Evolutionary conservation across 148 eudicot species (phyloP).

Genomic region (Rhododendron griersonianum): DNA sequence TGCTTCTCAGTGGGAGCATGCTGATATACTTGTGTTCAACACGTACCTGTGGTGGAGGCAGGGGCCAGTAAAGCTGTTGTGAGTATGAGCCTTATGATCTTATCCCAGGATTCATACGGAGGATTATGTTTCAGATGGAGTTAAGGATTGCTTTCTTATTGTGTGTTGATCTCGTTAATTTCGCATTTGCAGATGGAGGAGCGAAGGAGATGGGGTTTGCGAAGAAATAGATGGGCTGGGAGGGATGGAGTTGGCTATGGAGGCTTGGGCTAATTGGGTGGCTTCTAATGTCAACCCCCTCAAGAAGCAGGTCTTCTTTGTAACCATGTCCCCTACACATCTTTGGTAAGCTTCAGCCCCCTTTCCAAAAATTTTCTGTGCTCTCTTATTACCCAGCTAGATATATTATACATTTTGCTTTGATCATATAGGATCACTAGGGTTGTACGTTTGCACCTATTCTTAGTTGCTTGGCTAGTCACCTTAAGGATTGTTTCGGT

Average conservation of each 20-base stretch:
- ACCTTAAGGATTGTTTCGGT: not conserved
- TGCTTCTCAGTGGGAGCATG: conserved; percentile 69
- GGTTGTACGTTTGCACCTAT: not conserved
- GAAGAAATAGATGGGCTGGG: conserved; percentile 69
- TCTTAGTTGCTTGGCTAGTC: not conserved
- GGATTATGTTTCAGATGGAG: not conserved
- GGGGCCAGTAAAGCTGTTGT: conserved; percentile 81
- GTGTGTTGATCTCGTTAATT: not conserved
- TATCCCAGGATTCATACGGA: not conserved
- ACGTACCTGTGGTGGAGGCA: conserved; percentile 95
- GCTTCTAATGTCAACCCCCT: conserved; percentile 49
- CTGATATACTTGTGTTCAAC: conserved; percentile 81
- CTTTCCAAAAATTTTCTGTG: not conserved
- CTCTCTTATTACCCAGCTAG: not conserved
- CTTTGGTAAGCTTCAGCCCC: conserved; percentile 41
- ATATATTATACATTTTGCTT: not conserved
- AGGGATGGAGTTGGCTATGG: conserved; percentile 96
- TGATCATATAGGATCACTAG: not conserved
- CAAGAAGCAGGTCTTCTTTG: conserved; percentile 71
- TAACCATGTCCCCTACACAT: conserved; percentile 98
- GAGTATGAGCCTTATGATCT: conserved; percentile 23
- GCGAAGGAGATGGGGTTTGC: conserved; percentile 59
- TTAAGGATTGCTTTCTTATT: not conserved
- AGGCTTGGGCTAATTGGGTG: conserved; percentile 88
- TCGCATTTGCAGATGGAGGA: conserved; percentile 67